A percentile compares a stretch with the other conserved stretches of the same genome.
phyloP scores from a whole-genome alignment of 345 rosid genomes.

The Erodium maritimum region DNA sequence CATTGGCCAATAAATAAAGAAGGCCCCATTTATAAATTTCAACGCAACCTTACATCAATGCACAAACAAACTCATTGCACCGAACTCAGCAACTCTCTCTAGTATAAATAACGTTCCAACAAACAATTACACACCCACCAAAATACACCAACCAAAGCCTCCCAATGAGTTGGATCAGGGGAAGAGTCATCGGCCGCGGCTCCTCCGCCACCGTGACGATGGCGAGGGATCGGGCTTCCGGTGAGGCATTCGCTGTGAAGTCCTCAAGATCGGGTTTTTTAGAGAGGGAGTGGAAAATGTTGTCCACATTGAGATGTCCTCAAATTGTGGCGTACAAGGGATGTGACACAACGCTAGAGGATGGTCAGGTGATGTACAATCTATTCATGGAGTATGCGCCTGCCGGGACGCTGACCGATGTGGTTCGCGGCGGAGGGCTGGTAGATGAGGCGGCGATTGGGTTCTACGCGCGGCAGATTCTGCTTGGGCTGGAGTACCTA shows the following conservation, averaged over 20 bases:
- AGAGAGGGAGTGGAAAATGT: slow-evolving; percentile 24
- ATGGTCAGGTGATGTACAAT: slow-evolving; percentile 41
- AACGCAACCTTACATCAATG: background rate
- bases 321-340: slow-evolving; percentile 61
- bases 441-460: slow-evolving; percentile 32
- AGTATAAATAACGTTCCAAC: too few species aligned
- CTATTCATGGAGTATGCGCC: slow-evolving; percentile 58
- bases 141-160: background rate
- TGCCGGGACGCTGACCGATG: slow-evolving; percentile 42
- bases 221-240: slow-evolving; percentile 17
- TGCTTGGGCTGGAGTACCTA: slow-evolving; percentile 42
- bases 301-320: slow-evolving; percentile 34
- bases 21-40: too few species aligned
- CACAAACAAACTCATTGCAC: too few species aligned
- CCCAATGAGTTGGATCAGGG: slow-evolving; percentile 55
- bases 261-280: slow-evolving; percentile 29
- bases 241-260: slow-evolving; percentile 39
- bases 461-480: slow-evolving; percentile 30
- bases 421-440: slow-evolving; percentile 24
- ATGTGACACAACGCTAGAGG: slow-evolving; percentile 32
- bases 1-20: background rate
- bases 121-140: background rate
- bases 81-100: too few species aligned
- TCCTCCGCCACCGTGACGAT: slow-evolving; percentile 39
- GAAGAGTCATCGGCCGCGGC: slow-evolving; percentile 42